phyloP scores from a whole-genome alignment of 768 basidiomycete species.

The Phlebiopsis flavidoalba region DNA sequence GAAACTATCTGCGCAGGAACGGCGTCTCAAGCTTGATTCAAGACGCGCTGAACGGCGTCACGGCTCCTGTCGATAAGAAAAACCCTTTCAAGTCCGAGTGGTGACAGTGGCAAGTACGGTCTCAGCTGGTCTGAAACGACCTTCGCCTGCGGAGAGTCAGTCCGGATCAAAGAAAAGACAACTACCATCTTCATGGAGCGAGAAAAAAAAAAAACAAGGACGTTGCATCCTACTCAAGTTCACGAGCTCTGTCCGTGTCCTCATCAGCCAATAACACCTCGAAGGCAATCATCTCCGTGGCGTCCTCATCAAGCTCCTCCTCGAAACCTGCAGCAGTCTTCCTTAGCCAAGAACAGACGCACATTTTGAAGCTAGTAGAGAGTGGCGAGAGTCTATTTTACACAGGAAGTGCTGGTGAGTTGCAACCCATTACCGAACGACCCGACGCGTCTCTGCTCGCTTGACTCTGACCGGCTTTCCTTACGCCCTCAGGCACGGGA shows the following conservation, averaged over 20 bases:
- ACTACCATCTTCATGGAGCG: slow-evolving; percentile 48
- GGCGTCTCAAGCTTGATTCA: slow-evolving; percentile 56
- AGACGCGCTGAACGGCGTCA: slow-evolving; percentile 39
- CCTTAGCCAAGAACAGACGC: slow-evolving; percentile 82
- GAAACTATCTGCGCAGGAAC: slow-evolving; percentile 19
- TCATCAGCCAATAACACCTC: slow-evolving; percentile 5
- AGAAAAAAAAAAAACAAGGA: neutral
- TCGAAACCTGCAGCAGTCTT: slow-evolving; percentile 37
- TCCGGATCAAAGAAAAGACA: slow-evolving; percentile 47
- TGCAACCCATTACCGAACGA: neutral
- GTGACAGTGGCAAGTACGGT: slow-evolving; percentile 15
- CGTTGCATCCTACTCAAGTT: slow-evolving; percentile 2
- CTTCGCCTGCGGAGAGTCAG: slow-evolving; percentile 16
- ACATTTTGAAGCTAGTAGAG: slow-evolving; percentile 75
- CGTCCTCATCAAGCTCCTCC: neutral
- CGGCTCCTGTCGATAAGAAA: slow-evolving; percentile 13
- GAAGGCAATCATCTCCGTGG: slow-evolving; percentile 11
- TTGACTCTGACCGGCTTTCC: slow-evolving; percentile 11
- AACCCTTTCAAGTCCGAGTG: neutral
- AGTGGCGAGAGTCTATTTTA: slow-evolving; percentile 82
- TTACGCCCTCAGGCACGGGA: slow-evolving; percentile 73
- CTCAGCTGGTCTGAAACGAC: slow-evolving; percentile 24
- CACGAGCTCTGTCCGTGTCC: neutral
- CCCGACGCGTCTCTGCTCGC: slow-evolving; percentile 9
- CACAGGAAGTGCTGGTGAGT: slow-evolving; percentile 92